Base-by-base conservation (phyloP, 2,329 filamentous ascomycete genomes). In the Atkinsonella texensis region DNA sequence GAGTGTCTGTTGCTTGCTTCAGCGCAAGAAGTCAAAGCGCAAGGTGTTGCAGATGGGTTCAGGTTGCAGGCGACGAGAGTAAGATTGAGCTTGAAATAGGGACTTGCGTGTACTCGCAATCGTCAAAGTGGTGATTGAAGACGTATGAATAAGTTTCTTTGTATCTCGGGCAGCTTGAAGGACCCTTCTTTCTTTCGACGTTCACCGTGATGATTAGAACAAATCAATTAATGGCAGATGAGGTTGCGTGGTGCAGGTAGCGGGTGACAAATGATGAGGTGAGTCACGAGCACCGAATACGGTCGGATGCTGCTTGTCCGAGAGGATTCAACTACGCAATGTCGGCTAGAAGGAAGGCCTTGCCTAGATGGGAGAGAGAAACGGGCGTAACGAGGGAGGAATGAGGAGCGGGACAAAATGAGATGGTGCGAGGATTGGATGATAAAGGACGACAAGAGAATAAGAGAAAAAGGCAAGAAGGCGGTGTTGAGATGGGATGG, bases 321-420 rank as follows among this genome's bases (percentile, higher is more conserved):
- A 13, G 13, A 18, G 35, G 3, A 33, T 33, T 57, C 58, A 47
- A 58, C 49, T 56, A 57, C 55, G 61, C 59, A 68, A 65, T 60
- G 61, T 65, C 59, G 60, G 66, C 61, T 63, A 64, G 62, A 62
- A 63, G 63, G 63, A 66, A 63, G 63, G 62, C 56, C 62, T 62
- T 63, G 49, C 63, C 62, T 58, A 55, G 58, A 59, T 60, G 20
- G 46, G 17, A 54, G 17, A 54, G 47, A 42, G 33, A 50, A 49
- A 38, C 42, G 48, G 33, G 48, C 40, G 53, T 48, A 39, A 52
- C 49, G 48, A 49, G 51, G 58, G 52, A 56, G 55, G 54, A 28
- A 49, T 42, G 18, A 48, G 52, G 48, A 46, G 59, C 55, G 57
- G 59, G 62, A 60, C 58, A 62, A 60, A 62, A 59, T 60, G 53